Percentiles rank a stretch among this genome's conserved stretches.
phyloP scores from a whole-genome alignment of 1,284 basidiomycete species.

The Fomitopsis schrenkii region DNA sequence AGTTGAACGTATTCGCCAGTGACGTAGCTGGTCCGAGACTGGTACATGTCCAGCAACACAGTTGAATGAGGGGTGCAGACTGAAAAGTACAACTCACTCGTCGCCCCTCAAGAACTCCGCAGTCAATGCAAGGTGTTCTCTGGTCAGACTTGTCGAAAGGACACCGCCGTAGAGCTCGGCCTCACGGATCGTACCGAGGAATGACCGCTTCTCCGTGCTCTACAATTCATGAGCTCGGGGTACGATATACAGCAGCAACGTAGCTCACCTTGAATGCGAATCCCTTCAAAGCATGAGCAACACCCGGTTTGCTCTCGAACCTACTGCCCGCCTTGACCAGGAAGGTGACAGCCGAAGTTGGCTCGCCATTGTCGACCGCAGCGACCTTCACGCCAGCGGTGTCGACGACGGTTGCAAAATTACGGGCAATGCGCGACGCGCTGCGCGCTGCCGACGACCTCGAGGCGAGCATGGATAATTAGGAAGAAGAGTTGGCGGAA shows the following conservation, averaged over 20 bases:
- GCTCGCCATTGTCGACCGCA: slow-evolving; percentile 75
- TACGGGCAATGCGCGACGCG: slow-evolving; percentile 56
- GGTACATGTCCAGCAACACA: neutral
- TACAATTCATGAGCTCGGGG: slow-evolving; percentile 24
- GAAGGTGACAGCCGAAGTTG: slow-evolving; percentile 82
- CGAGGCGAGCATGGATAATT: slow-evolving; percentile 48
- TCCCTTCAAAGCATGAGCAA: slow-evolving; percentile 91
- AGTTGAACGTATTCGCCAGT: neutral
- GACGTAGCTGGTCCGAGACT: neutral
- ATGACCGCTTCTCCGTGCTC: slow-evolving; percentile 84
- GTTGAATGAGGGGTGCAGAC: neutral
- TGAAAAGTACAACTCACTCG: slow-evolving; percentile 68
- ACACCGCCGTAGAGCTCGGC: slow-evolving; percentile 94
- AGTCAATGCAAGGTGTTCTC: slow-evolving; percentile 86
- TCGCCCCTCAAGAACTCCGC: slow-evolving; percentile 96
- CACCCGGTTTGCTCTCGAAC: slow-evolving; percentile 82
- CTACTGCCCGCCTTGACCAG: slow-evolving; percentile 89
- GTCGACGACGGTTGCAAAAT: slow-evolving; percentile 79
- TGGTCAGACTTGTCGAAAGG: slow-evolving; percentile 79
- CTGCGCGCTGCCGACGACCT: slow-evolving; percentile 54
- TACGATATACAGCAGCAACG: neutral
- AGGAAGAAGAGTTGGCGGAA: neutral
- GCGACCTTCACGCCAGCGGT: slow-evolving; percentile 82
- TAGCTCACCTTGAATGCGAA: slow-evolving; percentile 88
- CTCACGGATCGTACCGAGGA: slow-evolving; percentile 89